Base-by-base conservation (phyloP, 176 grass and related monocot genomes). In the Pontederia crassipes region DNA sequence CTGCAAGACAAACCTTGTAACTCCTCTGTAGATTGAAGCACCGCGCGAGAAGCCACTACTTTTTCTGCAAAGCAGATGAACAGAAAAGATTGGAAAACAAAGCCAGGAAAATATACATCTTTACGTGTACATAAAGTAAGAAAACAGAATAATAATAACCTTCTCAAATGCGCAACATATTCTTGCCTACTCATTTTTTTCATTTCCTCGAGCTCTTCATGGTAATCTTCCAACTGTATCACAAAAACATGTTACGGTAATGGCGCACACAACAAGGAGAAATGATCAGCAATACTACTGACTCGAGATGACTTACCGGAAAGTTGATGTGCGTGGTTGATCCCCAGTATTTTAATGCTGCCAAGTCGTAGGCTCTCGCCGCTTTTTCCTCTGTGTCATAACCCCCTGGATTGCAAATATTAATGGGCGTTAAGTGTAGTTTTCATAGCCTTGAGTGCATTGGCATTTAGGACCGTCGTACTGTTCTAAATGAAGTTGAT, bases 381-480 rank as follows among this genome's bases (percentile, higher is more conserved):
- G 86, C 86, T 80, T 85, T 89, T 78, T 89, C 86, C 70, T 89
- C 86, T 68, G 70, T 65, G 82, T 91, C 92, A 97, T 97, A 97
- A 60, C 92, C 92, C 46, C 92, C 92, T 97, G 56, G 13, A 16
- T 45, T 40, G 14, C 59, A 61, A 45, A 16, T 5, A 61, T 17
- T 17, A 16, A 61, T 29, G 32, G 15, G 8, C 32, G 57, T 28
- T 59, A 28, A 28, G 29, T 15, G 8, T 3, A 59, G 20, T 2
- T 10, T 7, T 40, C 6, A 40, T 7, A 40, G 32, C 32, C 0
- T 3, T 40, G 32, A 40, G 32, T 40, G 32, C 4, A 40, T 7
- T 40, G 32, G 32, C 2, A 40, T 40, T 4, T 40, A 40, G 6
- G 32, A 40, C 20, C 20, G 20, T 24, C 6, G 32, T 40, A 40